A percentile compares a stretch with the other conserved stretches of the same genome.
These are phyloP conservation scores for Stellera chamaejasme DNA, from an alignment of 345 rosid genomes.

Conservation along the genomic window DNA sequence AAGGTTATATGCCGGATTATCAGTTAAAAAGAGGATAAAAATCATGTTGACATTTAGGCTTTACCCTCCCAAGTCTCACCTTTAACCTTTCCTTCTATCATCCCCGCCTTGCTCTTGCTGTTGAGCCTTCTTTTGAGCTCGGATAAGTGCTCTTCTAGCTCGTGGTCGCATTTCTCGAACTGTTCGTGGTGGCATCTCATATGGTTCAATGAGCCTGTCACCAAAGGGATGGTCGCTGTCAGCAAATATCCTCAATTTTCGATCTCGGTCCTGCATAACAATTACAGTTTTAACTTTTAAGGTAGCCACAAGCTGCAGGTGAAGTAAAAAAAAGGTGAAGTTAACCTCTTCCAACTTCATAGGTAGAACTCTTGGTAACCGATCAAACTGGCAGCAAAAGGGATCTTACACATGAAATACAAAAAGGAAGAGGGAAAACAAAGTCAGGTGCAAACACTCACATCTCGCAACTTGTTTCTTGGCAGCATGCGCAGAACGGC, in stretches of 20 bases:
- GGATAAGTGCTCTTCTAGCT: slow-evolving; percentile 81
- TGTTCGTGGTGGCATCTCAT: slow-evolving; percentile 69
- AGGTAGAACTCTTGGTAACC: no score
- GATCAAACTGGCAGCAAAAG: slow-evolving; percentile 5
- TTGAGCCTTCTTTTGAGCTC: slow-evolving; percentile 84
- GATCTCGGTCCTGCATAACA: slow-evolving; percentile 63
- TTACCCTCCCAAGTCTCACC: slow-evolving; percentile 27
- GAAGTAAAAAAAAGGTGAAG: no score
- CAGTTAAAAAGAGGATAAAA: not conserved
- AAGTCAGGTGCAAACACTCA: slow-evolving; percentile 25
- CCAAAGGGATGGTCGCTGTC: slow-evolving; percentile 80
- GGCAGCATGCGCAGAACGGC: slow-evolving; percentile 98
- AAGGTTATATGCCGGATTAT: no score
- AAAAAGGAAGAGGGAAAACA: not conserved
- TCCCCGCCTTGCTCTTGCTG: slow-evolving; percentile 38
- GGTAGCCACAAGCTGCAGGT: not conserved
- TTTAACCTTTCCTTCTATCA: slow-evolving; percentile 48
- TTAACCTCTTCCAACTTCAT: no score
- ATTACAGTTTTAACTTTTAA: slow-evolving; percentile 13
- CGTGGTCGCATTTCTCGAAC: slow-evolving; percentile 94
- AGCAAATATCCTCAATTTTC: slow-evolving; percentile 84
- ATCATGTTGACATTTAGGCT: slow-evolving; percentile 28
- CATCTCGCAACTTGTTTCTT: slow-evolving; percentile 89
- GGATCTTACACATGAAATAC: not conserved
- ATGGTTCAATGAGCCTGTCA: slow-evolving; percentile 65